Evolutionary conservation across 2,329 filamentous ascomycete genomes (phyloP).

Genomic region (Hypoxylon sp.): DNA sequence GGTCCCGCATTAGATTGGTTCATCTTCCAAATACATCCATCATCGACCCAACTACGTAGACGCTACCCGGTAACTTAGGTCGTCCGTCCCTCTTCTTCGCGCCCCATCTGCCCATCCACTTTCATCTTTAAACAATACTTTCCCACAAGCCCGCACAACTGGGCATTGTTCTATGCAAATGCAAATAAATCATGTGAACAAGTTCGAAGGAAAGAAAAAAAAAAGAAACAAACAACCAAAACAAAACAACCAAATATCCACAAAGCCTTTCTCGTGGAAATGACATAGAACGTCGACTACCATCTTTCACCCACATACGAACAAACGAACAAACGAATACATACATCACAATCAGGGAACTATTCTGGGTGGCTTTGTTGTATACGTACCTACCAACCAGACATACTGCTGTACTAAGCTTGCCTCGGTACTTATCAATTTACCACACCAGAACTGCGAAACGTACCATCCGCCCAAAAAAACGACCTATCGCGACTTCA

Average conservation of each 20-base stretch:
- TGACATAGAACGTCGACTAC: conserved; percentile 17
- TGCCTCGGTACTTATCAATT: conserved; percentile 18
- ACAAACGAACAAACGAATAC: neutral
- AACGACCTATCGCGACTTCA: conserved; percentile 23
- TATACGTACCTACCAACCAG: conserved; percentile 15
- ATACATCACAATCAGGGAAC: conserved; percentile 9
- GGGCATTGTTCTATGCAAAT: conserved; percentile 17
- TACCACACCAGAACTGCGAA: conserved; percentile 9
- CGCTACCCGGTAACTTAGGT: neutral
- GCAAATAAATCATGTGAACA: conserved; percentile 8
- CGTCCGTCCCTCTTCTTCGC: neutral
- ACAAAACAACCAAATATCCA: conserved; percentile 2
- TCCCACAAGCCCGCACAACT: conserved; percentile 18
- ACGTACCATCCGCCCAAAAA: conserved; percentile 14
- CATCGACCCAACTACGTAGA: conserved; percentile 14
- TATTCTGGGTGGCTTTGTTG: conserved; percentile 16
- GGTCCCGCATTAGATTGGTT: conserved; percentile 33
- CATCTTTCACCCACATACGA: conserved; percentile 4
- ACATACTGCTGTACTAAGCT: neutral
- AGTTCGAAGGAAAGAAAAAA: neutral
- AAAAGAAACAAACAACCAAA: conserved; percentile 12
- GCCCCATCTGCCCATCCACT: conserved; percentile 6
- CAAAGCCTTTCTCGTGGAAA: conserved; percentile 12
- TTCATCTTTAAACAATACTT: conserved; percentile 28
- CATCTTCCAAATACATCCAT: conserved; percentile 29